A percentile compares a stretch with the other conserved stretches of the same genome.
Conservation (phyloP, 2,329 filamentous ascomycete genomes). For the Shiraia bambusicola region DNA sequence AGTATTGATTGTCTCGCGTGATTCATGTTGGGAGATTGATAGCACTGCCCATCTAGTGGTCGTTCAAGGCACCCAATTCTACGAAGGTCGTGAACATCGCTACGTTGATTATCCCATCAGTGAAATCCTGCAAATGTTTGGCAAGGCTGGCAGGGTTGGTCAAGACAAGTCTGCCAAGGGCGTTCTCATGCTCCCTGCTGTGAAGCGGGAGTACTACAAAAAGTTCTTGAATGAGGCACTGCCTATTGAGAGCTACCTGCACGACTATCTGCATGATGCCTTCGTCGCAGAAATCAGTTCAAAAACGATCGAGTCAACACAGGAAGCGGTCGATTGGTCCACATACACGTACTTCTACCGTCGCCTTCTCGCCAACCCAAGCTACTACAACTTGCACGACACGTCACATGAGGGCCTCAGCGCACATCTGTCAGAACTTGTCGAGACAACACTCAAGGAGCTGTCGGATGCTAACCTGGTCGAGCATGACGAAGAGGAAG, state of each 20-base stretch:
- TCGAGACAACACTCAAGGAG: conserved; percentile 89
- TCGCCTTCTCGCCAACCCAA: conserved; percentile 89
- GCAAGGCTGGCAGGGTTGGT: conserved; percentile 78
- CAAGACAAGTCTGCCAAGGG: conserved; percentile 81
- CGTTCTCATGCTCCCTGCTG: conserved; percentile 92
- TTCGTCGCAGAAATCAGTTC: conserved; percentile 98
- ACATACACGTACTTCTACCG: conserved; percentile 99
- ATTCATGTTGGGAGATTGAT: conserved; percentile 95
- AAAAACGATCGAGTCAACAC: conserved; percentile 90
- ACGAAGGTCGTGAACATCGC: conserved; percentile 92
- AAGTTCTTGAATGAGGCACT: conserved; percentile 97
- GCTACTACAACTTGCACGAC: conserved; percentile 88
- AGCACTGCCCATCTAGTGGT: conserved; percentile 86
- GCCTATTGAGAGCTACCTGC: conserved; percentile 91
- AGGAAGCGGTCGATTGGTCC: conserved; percentile 97
- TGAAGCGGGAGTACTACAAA: conserved; percentile 97
- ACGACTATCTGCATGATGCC: conserved; percentile 88
- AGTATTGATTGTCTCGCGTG: conserved; percentile 76
- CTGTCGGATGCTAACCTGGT: conserved; percentile 92
- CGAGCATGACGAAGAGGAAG: conserved; percentile 86
- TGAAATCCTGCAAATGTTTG: conserved; percentile 97
- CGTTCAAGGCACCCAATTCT: conserved; percentile 97
- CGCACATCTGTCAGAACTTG: conserved; percentile 88
- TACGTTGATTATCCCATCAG: conserved; percentile 95
- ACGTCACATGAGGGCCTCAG: conserved; percentile 92